Evolutionary conservation across 208 protist genomes (phyloP), one percentile per base, ranked within the genome.

Genomic region (Porcisia hertigi): DNA sequence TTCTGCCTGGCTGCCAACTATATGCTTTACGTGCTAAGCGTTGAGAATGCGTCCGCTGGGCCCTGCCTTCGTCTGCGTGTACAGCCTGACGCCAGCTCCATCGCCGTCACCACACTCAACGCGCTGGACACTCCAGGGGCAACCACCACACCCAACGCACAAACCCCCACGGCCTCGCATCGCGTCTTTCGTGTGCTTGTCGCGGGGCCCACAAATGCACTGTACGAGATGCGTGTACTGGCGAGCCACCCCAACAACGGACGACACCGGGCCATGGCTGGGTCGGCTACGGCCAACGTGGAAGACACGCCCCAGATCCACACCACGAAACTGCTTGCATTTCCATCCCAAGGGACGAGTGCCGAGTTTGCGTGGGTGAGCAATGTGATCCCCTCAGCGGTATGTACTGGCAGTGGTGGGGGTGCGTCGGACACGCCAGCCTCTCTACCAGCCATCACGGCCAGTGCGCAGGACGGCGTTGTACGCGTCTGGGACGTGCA

Each of bases 401-500:
- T 39, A 7, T 60, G 53, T 16, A 52, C 23, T 23, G 59, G 64
- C 7, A 52, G 55, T 23, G 55, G 54, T 43, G 30, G 30, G 30
- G 65, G 12, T n/a, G 30, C 34, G n/a, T 18, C 67, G 8, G 58
- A 5, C 53, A 43, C 47, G 45, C 36, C 41, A 0, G 64, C 59
- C 18, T 63, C 64, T 12, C 81, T 81, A 67, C 75, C 85, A 1
- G 88, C 86, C 11, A 71, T 96, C 30, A 96, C 92, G 16, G 86
- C 90, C 18, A 89, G 81, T 36, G 88, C 87, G 25, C 85, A 94
- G 73, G 90, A 94, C 41, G 90, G 90, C 6, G 83, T 89, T 34
- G 80, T 94, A 39, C 88, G 88, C 20, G 73, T 96, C 63, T 96
- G 92, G 92, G 92, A 96, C 59, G 80, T 94, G 47, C 47, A 69